Percentiles rank a stretch among this genome's conserved stretches.
Conservation (phyloP, 257 asterid genomes). For the Apocynum venetum region DNA sequence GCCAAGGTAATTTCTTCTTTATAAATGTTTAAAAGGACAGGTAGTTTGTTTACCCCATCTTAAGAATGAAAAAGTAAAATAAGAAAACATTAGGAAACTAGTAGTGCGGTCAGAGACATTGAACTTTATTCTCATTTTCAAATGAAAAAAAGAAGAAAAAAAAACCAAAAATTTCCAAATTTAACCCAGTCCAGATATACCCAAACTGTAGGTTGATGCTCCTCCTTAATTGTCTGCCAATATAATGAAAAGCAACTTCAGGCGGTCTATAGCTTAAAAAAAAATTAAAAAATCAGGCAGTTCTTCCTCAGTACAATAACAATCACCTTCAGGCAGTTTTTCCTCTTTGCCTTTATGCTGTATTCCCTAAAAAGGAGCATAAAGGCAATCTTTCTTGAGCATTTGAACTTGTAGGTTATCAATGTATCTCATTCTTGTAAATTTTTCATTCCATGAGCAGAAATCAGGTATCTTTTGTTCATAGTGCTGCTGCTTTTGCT, state of each 20-base stretch:
- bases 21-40: neutral
- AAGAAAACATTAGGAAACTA: neutral
- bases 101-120: neutral
- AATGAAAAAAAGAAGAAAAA: no score
- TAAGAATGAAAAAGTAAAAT: neutral
- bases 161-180: neutral
- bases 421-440: neutral
- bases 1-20: conserved; percentile 14
- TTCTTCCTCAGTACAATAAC: no score
- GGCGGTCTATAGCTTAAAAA: no score
- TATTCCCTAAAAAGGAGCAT: neutral
- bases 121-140: no score
- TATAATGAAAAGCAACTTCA: neutral
- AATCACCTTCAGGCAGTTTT: neutral
- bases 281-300: no score
- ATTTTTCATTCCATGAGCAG: neutral
- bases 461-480: neutral
- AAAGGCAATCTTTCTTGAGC: neutral
- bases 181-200: neutral
- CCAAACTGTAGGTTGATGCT: no score
- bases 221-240: neutral
- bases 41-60: neutral
- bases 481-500: neutral
- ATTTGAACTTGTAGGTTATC: neutral
- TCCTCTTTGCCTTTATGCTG: neutral